Percentiles rank a stretch among this genome's conserved stretches.
Evolutionary conservation across 768 basidiomycete genomes (phyloP).

Genomic region (Podaxis rugospora): DNA sequence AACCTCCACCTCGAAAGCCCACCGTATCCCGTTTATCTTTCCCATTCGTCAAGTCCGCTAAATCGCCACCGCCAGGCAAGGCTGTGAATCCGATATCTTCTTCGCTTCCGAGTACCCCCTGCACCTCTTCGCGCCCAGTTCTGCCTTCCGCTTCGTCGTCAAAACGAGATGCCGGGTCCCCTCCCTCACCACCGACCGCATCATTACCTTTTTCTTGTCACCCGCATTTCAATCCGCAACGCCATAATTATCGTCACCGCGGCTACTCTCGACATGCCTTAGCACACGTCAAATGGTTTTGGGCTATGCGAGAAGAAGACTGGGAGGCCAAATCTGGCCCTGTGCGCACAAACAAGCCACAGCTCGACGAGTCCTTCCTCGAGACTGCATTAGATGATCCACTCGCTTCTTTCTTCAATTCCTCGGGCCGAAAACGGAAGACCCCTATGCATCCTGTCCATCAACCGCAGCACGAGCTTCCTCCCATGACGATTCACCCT

Average conservation of each 20-base stretch:
- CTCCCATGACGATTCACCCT: conserved; percentile 46
- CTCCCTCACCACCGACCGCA: conserved; percentile 34
- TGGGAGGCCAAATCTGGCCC: conserved; percentile 29
- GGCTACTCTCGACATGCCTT: conserved; percentile 62
- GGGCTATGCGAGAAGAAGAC: conserved; percentile 51
- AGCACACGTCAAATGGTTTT: conserved; percentile 56
- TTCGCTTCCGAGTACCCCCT: background rate
- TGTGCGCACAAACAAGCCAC: conserved; percentile 11
- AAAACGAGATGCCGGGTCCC: background rate
- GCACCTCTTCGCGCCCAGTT: background rate
- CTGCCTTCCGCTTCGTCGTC: conserved; percentile 7
- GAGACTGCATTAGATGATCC: conserved; percentile 5
- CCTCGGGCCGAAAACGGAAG: background rate
- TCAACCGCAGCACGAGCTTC: conserved; percentile 15
- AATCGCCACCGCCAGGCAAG: background rate
- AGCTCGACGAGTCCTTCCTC: conserved; percentile 5
- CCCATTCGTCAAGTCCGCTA: conserved; percentile 7
- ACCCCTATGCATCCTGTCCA: conserved; percentile 2
- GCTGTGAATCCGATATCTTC: background rate
- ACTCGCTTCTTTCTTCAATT: background rate
- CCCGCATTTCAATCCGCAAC: conserved; percentile 16
- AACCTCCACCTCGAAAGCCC: background rate
- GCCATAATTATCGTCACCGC: conserved; percentile 48
- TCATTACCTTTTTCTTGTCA: background rate
- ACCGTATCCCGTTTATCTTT: conserved; percentile 4